Base-by-base conservation (phyloP, 495 filamentous ascomycete species). In the Trichocladium antarcticum region DNA sequence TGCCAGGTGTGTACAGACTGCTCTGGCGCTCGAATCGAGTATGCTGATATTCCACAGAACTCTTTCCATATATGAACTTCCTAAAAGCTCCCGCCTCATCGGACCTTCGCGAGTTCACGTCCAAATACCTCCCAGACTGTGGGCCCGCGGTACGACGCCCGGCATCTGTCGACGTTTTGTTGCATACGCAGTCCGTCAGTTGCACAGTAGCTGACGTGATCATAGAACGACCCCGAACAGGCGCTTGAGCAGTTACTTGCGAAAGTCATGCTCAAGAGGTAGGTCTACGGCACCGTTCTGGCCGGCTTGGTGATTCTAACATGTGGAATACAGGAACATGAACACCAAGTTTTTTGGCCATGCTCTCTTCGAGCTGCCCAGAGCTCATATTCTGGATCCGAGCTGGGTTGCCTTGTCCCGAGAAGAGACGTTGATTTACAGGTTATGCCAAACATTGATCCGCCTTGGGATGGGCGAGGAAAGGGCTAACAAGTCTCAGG, bases 281-380 rank as follows among this genome's bases (percentile, higher is more conserved):
- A 28, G 28, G 39, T 37, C 17, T 31, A 6, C 3, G 16, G 6
- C 29, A 1, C 19, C 12, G 27, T 5, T 27, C 6, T 4, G 3
- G 5, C 16, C 37, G 3, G 2, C 22, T 15, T 34, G 2, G 1
- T 29, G 3, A 62, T 77, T 3, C 24, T 27, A 3, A 27, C 24
- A 27, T 27, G 24, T 27, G 24, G 8, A n/a, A n/a, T n/a, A n/a
- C 0, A 64, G 78, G 10, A 82, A 76, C 0, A 72, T 77, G 56
- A 47, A 57, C 0, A 74, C 74, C 31, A 62, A 58, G 0, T 63
- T 84, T 21, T 71, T 83, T 28, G 66, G 69, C 17, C 59, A 64
- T 3, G 75, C 78, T 1, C 67, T 84, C 5, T 50, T 84, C 2
- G 69, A 67, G 3, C 63, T 84, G 0, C 81, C 82, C 0, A 50